Percentiles rank a stretch among this genome's conserved stretches.
These are phyloP conservation scores for Hyphopichia fennica DNA, from an alignment of 1,139 yeast genomes.

Conservation along the genomic window DNA sequence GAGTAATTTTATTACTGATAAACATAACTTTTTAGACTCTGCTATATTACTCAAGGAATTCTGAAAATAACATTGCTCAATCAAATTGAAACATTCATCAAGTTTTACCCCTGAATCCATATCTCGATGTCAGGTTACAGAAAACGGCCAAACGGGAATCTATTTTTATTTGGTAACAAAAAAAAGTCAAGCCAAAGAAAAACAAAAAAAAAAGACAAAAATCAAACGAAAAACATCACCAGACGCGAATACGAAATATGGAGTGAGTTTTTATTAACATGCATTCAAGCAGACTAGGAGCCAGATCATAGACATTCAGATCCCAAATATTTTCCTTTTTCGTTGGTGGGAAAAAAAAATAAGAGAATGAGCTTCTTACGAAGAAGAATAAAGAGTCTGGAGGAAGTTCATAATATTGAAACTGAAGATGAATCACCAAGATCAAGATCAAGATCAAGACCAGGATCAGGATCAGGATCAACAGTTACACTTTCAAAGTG, in stretches of 20 bases:
- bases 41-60: background rate
- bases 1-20: background rate
- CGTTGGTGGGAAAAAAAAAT: too few species aligned
- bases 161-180: too few species aligned
- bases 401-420: too few species aligned
- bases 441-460: too few species aligned
- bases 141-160: too few species aligned
- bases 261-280: background rate
- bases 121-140: too few species aligned
- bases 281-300: background rate
- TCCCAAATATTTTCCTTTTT: too few species aligned
- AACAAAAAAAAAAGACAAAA: background rate
- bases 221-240: background rate
- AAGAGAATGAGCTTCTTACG: too few species aligned
- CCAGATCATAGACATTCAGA: too few species aligned
- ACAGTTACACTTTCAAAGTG: background rate
- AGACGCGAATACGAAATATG: background rate
- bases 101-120: background rate
- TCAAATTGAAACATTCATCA: background rate
- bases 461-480: too few species aligned
- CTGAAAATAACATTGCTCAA: background rate
- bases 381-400: too few species aligned
- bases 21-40: background rate
- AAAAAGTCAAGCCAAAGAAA: background rate
- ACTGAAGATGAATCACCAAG: too few species aligned